Base-by-base conservation (phyloP, 768 basidiomycete species). In the Holtermanniella nyarrowii region DNA sequence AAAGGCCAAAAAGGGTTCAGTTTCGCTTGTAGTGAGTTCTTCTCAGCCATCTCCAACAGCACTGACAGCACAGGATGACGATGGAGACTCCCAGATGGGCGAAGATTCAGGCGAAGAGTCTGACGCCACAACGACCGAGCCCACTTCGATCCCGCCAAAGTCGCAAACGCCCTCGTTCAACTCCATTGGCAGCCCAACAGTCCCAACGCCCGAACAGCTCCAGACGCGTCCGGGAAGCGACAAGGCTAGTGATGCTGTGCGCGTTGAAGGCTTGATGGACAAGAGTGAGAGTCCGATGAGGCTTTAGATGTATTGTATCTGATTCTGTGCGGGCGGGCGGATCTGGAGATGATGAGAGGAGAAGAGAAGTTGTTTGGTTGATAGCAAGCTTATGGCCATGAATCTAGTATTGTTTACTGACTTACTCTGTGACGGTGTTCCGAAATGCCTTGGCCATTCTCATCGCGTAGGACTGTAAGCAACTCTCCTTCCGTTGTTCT, bases 191-290 rank as follows among this genome's bases (percentile, higher is more conserved):
- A 63, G 62, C 24, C 62, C 65, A 0, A 52, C 54, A 5, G 60
- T 63, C 1, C 65, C 65, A 2, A 61, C 64, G 27, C 54, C 50
- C 23, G 50, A 59, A 41, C 69, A 70, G 55, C 54, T 66, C 14
- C 58, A 57, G 47, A 52, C 48, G 20, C 37, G 56, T 25, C 70
- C 69, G 16, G 54, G 51, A 25, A 63, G 65, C 13, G 67, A 72
- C 27, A 62, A 52, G 26, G 40, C 56, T 25, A 51, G 48, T 5
- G 60, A 42, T 2, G 65, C 62, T 11, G 63, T 60, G 24, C 62
- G 63, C 44, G 62, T 70, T 2, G 67, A 69, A 50, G 65, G 65
- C 10, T 45, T 69, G 54, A 68, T 71, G 59, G 65, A 71, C 54
- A 63, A 52, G 37, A 61, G 61, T 26, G 66, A 71, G 41, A 49